These are phyloP conservation scores for Chytriomyces confervae DNA, from an alignment of 192 early-diverging fungal genomes.

Conservation along the genomic window DNA sequence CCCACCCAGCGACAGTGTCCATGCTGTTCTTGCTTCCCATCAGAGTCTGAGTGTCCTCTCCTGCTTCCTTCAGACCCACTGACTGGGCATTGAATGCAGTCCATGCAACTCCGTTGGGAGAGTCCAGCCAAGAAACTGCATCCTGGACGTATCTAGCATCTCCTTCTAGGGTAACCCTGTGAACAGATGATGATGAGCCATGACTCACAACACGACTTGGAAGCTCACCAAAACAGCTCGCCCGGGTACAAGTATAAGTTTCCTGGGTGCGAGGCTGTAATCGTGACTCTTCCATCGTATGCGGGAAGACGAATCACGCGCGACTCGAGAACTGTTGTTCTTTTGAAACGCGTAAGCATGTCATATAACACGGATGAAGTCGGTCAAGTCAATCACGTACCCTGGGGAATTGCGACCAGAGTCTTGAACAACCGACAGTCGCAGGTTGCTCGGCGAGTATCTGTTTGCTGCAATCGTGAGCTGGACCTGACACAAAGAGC, in stretches of 20 bases:
- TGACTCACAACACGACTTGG: neutral
- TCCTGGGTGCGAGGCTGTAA: conserved; percentile 19
- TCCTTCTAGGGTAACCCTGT: conserved; percentile 11
- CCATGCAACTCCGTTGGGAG: conserved; percentile 25
- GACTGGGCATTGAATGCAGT: conserved; percentile 22
- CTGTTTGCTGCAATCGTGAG: no score
- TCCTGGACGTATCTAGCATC: conserved; percentile 16
- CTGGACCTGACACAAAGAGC: no score
- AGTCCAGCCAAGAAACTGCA: conserved; percentile 32
- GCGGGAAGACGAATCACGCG: conserved; percentile 9
- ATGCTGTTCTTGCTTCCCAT: neutral
- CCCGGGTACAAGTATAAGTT: conserved; percentile 30
- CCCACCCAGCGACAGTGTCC: conserved; percentile 11
- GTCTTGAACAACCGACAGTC: no score
- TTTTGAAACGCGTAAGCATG: neutral
- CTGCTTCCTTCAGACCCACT: neutral
- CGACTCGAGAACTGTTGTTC: conserved; percentile 18
- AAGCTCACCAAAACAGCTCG: conserved; percentile 28
- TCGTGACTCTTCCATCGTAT: conserved; percentile 27
- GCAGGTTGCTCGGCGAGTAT: no score
- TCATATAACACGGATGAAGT: neutral
- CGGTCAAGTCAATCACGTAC: neutral
- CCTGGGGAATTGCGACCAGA: no score
- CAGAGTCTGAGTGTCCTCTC: neutral
- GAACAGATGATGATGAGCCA: neutral